Base-by-base conservation (phyloP, 768 basidiomycete species). In the Trametes meyenii region DNA sequence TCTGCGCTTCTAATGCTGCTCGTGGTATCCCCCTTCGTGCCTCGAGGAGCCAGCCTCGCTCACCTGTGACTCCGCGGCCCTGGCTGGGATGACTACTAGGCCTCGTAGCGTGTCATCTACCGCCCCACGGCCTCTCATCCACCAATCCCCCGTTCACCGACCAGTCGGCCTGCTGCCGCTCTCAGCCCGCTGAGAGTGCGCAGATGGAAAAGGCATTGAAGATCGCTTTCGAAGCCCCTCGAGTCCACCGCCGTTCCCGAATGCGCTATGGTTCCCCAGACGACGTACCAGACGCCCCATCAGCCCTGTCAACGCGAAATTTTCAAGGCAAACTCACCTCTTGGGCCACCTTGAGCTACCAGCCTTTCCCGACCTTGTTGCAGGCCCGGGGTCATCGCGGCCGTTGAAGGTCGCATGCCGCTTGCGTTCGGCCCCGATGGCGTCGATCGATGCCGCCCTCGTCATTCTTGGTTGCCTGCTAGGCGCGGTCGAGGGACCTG, bases 401-500 rank as follows among this genome's bases (percentile, higher is more conserved):
- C 38, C 39, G 45, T 19, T 48, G 57, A 58, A 58, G 39, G 57
- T 58, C 11, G 57, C 57, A 39, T 58, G 57, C 29, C 57, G 40
- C 49, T 33, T 50, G 21, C 24, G 55, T 17, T 57, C 36, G 7
- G 26, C 49, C 13, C 39, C 39, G 19, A 39, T 39, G 11, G 19
- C n/a, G 12, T 21, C 38, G 10, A 12, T n/a, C 51, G 36, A 14
- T 21, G 38, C 43, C 3, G 13, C 23, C 21, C 45, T 23, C 21
- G 24, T 24, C 45, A 23, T 24, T 21, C 6, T 46, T 6, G 45
- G 45, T 11, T 19, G 21, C 2, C 21, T 46, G 12, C 23, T 36
- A 2, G 23, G 35, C 19, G 6, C 21, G 2, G 36, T 17, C 10
- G 56, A 14, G 16, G 40, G 19, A 21, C 17, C 16, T 5, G 29